Evolutionary conservation across 2,329 filamentous ascomycete genomes (phyloP), one percentile per base, ranked within the genome.

Genomic region (Phialocephala subalpina): DNA sequence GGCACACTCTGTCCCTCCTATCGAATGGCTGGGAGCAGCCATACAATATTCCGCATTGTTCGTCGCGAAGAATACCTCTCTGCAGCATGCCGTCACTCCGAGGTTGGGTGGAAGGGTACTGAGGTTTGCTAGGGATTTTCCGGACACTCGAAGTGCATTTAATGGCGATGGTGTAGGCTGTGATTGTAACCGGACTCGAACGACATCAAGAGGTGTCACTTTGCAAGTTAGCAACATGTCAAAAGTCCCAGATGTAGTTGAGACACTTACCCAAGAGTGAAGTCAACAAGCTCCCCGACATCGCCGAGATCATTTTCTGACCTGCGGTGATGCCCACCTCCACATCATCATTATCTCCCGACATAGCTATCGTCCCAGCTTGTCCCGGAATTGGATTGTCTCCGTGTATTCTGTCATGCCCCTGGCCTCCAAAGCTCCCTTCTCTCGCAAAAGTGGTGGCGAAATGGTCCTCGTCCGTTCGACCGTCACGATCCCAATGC

Each of bases 151-250:
- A 75, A 77, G 69, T 83, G 73, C 86, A 82, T 75, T 84, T 80
- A 70, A 82, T 78, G 72, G 86, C 76, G 68, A 84, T 79, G 62
- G 80, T 75, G 52, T 79, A 76, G 83, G 83, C 81, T 98, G 95
- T 1, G 96, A 95, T 80, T 99, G 96, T 62, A 97, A 84, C 68
- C 96, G 93, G 56, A 99, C 93, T 68, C 96, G 93, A 67, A 99
- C 96, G 69, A 99, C 96, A 77, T 99, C 96, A 60, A 99, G 90
- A 56, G 96, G 96, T 5, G 96, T 99, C 36, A 97, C 95, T 97
- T 71, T 45, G 40, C 27, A 49, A 22, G 45, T 49, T 25, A 49
- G n/a, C 45, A 49, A 22, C 3, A 20, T 49, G n/a, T 20, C 1
- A 22, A 6, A 22, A 25, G 7, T 2, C n/a, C 20, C 1, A 33